Evolutionary conservation across 176 grass and related monocot genomes (phyloP), one percentile per base, ranked within the genome.

Genomic region (Triticum monococcum): DNA sequence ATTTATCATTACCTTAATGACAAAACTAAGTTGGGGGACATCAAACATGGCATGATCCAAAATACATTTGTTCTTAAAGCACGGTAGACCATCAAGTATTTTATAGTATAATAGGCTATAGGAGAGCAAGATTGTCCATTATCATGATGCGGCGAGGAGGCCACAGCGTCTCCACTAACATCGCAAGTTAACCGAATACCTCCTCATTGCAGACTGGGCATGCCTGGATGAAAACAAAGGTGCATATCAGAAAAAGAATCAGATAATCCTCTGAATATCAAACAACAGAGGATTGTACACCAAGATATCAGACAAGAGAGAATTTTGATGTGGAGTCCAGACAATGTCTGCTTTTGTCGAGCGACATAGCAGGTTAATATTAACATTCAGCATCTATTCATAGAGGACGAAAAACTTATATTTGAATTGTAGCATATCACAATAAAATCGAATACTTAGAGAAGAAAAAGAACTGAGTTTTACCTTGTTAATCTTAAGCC

Each of bases 401-500:
- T n/a, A 56, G 9, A 59, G 40, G 12, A 43, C 4, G 2, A 72
- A 20, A 33, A 52, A 16, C 20, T 26, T 87, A 3, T 7, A 8
- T 80, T 48, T 26, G 3, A 5, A 79, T 73, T 65, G 1, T 17
- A 57, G 33, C 3, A 33, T 43, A 74, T 59, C 16, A 24, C 72
- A 40, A 23, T 20, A 73, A 56, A 73, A 72, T 3, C 3, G 5
- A 57, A 57, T 59, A 59, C 3, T 59, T 59, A 59, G 20, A 22
- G 56, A 54, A 54, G 50, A 57, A 57, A 59, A 59, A 56, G 2
- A 7, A 22, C 56, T 41, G n/a, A 54, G 87, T 5, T 36, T 35
- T 86, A 97, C 94, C 89, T 94, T 97, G 82, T 92, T 97, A 83
- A 92, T 89, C 82, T 90, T 93, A 77, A 97, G 87, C 94, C 94